Conservation (phyloP, 164 flowering plant species). For the Nymphaea thermarum region DNA sequence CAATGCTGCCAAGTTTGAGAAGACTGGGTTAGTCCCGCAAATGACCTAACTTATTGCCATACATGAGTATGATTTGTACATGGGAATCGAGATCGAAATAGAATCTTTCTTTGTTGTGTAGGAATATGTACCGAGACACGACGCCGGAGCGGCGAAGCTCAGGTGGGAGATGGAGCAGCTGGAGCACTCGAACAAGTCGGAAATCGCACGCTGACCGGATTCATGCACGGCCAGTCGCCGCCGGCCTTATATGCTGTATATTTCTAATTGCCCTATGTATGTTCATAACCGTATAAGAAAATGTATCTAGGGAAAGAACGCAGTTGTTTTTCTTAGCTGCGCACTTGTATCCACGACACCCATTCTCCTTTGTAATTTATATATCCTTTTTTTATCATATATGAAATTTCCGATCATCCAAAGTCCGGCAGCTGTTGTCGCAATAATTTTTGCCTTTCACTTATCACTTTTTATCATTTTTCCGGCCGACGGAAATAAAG, state of each 20-base stretch:
- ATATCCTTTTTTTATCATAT: neutral
- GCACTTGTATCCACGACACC: neutral
- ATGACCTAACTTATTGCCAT: neutral
- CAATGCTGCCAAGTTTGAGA: neutral
- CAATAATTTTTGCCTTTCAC: neutral
- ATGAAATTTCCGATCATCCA: neutral
- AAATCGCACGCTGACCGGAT: conserved; percentile 42
- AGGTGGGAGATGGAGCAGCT: conserved; percentile 80
- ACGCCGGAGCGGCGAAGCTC: conserved; percentile 41
- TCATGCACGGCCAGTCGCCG: neutral
- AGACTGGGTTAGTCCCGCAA: neutral
- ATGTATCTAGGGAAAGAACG: neutral
- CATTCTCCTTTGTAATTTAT: neutral
- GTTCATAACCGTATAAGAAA: neutral
- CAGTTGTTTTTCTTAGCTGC: neutral
- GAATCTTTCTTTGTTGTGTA: conserved; percentile 6
- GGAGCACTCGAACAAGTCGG: conserved; percentile 31
- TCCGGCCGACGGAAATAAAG: neutral
- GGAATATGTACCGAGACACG: conserved; percentile 62
- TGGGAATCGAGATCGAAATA: neutral
- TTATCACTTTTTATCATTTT: too few species aligned
- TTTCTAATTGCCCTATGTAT: neutral
- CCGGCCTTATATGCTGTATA: neutral
- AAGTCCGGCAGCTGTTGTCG: neutral
- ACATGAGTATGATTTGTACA: neutral